Conservation (phyloP, 352 stramenopile genomes). For the Saprolegnia diclina region DNA sequence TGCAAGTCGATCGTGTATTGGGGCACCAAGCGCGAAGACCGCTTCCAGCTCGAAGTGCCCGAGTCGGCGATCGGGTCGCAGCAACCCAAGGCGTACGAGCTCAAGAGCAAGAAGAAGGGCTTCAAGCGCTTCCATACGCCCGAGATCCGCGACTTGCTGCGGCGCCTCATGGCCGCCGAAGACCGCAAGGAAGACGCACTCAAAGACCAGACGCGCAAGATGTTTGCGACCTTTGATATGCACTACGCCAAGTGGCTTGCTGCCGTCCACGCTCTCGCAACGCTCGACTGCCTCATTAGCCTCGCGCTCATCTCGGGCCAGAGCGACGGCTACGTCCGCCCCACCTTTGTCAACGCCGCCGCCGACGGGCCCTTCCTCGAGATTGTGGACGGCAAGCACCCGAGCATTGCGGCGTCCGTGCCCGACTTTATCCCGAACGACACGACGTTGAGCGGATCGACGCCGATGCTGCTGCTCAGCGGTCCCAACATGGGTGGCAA, state of each 20-base stretch:
- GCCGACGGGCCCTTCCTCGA: constrained; percentile 66
- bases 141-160: constrained; percentile 75
- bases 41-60: constrained; percentile 91
- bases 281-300: constrained; percentile 94
- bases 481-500: constrained; percentile 99
- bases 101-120: constrained; percentile 92
- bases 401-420: constrained; percentile 80
- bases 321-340: constrained; percentile 89
- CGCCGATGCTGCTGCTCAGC: constrained; percentile 89
- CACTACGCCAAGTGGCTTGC: constrained; percentile 91
- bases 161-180: constrained; percentile 69
- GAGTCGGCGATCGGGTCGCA: constrained; percentile 65
- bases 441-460: constrained; percentile 77
- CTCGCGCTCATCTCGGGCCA: constrained; percentile 91
- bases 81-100: constrained; percentile 92
- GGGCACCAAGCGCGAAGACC: constrained; percentile 91
- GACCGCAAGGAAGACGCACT: constrained; percentile 71
- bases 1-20: constrained; percentile 91
- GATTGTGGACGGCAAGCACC: constrained; percentile 92
- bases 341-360: constrained; percentile 76
- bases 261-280: constrained; percentile 86
- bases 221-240: constrained; percentile 97
- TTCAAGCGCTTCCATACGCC: constrained; percentile 90
- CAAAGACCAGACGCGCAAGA: constrained; percentile 82
- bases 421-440: constrained; percentile 98